Evolutionary conservation across 306 rosid genomes (phyloP).

Genomic region (Lagenaria siceraria): DNA sequence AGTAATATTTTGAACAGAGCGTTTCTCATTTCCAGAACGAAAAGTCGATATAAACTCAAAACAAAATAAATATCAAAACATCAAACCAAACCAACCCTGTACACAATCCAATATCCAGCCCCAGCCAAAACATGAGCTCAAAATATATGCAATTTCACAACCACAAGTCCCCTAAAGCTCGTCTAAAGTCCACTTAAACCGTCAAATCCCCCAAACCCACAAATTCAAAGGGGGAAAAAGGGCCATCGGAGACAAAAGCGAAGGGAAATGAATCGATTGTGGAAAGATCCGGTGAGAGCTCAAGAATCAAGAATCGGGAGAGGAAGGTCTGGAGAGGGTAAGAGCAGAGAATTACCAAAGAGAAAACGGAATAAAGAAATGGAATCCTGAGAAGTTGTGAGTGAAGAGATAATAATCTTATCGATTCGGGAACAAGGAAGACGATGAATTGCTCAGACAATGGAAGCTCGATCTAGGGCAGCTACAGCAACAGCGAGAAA

Average conservation of each 20-base stretch:
- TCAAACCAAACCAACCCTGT: not conserved
- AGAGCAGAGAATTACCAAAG: conserved; percentile 7
- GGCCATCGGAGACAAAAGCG: not conserved
- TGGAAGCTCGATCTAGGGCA: conserved; percentile 15
- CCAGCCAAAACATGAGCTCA: not conserved
- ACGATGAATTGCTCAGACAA: not conserved
- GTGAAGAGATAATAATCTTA: not conserved
- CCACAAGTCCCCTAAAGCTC: not conserved
- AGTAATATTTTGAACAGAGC: not conserved
- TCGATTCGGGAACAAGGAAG: not conserved
- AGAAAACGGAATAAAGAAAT: not conserved
- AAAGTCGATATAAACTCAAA: not conserved
- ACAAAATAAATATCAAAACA: not conserved
- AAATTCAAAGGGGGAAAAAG: not conserved
- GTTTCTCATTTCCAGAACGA: not conserved
- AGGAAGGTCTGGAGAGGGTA: not conserved
- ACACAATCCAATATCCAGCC: not conserved
- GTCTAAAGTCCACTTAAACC: not conserved
- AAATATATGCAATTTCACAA: not conserved
- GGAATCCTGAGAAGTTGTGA: not conserved
- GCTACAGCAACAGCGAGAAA: conserved; percentile 6
- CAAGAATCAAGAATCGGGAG: not conserved
- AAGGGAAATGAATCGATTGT: not conserved
- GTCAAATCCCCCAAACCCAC: not conserved
- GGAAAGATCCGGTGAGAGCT: not conserved